phyloP scores from a whole-genome alignment of 2,329 filamentous ascomycete species.

The Aspergillus calidoustus region DNA sequence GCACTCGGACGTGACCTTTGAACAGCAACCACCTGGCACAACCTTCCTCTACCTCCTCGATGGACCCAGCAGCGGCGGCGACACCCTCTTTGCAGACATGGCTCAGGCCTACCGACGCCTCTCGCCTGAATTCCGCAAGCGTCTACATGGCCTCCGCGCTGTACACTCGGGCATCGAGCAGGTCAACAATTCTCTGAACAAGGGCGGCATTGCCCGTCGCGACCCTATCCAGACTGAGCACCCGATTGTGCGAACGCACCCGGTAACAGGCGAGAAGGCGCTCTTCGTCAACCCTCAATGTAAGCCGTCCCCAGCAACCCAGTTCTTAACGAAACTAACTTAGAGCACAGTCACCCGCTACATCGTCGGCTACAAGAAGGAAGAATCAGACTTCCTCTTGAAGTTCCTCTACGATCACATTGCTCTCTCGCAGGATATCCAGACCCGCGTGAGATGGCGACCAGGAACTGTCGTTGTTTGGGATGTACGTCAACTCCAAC shows the following conservation, averaged over 20 bases:
- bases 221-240: slow-evolving; percentile 77
- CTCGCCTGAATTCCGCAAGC: slow-evolving; percentile 76
- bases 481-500: slow-evolving; percentile 58
- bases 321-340: neutral
- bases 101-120: slow-evolving; percentile 81
- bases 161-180: slow-evolving; percentile 85
- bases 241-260: slow-evolving; percentile 80
- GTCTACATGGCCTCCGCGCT: slow-evolving; percentile 78
- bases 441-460: slow-evolving; percentile 76
- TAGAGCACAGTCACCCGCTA: slow-evolving; percentile 68
- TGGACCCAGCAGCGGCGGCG: slow-evolving; percentile 76
- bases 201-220: slow-evolving; percentile 72
- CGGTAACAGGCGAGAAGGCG: slow-evolving; percentile 76
- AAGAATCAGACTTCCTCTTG: slow-evolving; percentile 77
- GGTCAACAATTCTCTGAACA: slow-evolving; percentile 68
- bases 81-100: slow-evolving; percentile 81
- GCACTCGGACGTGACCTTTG: slow-evolving; percentile 89
- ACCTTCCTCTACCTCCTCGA: slow-evolving; percentile 91
- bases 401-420: slow-evolving; percentile 80
- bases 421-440: slow-evolving; percentile 72
- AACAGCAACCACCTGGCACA: slow-evolving; percentile 84
- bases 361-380: slow-evolving; percentile 83
- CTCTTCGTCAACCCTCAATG: slow-evolving; percentile 83
- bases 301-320: slow-evolving; percentile 46
- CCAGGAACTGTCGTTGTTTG: slow-evolving; percentile 81